Evolutionary conservation across 2,329 filamentous ascomycete species (phyloP), one percentile per base, ranked within the genome.

Genomic region (Hysterium pulicare): DNA sequence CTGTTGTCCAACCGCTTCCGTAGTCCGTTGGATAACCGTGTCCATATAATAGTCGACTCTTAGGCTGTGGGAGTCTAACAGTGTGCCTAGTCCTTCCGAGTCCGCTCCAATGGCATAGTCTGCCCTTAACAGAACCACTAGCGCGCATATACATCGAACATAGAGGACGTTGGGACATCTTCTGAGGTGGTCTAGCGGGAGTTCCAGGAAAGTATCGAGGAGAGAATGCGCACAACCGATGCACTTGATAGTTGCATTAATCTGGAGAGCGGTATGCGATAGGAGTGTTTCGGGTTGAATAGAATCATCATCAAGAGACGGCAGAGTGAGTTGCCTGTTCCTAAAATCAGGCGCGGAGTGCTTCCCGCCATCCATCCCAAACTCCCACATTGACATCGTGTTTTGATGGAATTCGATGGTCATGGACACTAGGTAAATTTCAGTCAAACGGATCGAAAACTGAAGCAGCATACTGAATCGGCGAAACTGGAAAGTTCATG

Each of bases 311-410:
- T 66, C 61, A 1, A 66, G 48, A 2, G 60, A 58, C 4, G 63
- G 63, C 2, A 66, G 51, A 1, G 61, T 59, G 15, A 64, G 44
- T 22, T 63, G 55, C 20, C 60, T 55, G 38, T 66, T 66, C 7
- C 55, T 42, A 35, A 62, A 66, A 9, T 64, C 58, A 10, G 61
- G 62, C 5, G 61, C 61, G 26, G 65, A 59, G 40, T 64, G 64
- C 20, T 54, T 55, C 15, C 63, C 63, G 8, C 62, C 61, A 16
- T 66, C 63, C 62, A 66, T 66, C 1, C 55, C 62, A 30, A 66
- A 66, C 32, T 66, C 63, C 56, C 59, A 66, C 57, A 64, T 65
- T 0, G 57, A 57, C 16, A 65, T 49, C 48, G 61, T 62, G 26
- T 20, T 62, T 37, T 60, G 54, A 20, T 64, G 51, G 22, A 55